Base-by-base conservation (phyloP, 2,329 filamentous ascomycete genomes). In the Venturia nashicola region DNA sequence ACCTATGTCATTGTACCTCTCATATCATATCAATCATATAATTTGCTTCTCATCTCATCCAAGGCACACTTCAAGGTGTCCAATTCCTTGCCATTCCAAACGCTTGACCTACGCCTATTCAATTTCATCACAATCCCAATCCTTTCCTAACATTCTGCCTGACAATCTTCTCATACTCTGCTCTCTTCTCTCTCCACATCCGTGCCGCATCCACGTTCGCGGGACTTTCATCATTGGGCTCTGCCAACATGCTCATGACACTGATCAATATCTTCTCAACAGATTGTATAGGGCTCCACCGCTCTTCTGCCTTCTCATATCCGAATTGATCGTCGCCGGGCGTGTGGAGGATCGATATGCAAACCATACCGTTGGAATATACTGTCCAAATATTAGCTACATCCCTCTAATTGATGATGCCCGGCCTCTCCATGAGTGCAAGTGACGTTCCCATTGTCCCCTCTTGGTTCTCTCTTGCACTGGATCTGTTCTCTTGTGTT, bases 261-360 rank as follows among this genome's bases (percentile, higher is more conserved):
- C 87, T 91, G 65, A 97, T 91, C 69, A 97, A 81, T 69, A 97
- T 97, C 81, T 97, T 97, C 78, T 97, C 94, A 69, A 97, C 93
- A 65, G 89, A 94, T 79, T 97, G 94, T 67, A 97, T 96, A 14
- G 93, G 93, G 36, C 89, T 93, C 93, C 93, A 97, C 67, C 93
- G 87, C 79, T 97, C 94, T 1, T 89, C 91, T 8, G 94, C 93
- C 70, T 93, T 90, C 77, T 97, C 93, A 82, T 97, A 97, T 80
- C 96, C 92, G 79, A 97, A 97, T 63, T 94, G 94, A 76, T 97
- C 93, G 77, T 97, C 93, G 71, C 94, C 93, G 2, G 93, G 93
- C 3, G 93, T 88, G 76, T 97, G 93, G 2, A 97, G 86, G 78
- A 97, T 97, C n/a, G 90, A 96, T 72, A 97, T 97, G 79, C 93